Conservation (phyloP, 441 rosid genomes). For the Eutrema salsugineum region DNA sequence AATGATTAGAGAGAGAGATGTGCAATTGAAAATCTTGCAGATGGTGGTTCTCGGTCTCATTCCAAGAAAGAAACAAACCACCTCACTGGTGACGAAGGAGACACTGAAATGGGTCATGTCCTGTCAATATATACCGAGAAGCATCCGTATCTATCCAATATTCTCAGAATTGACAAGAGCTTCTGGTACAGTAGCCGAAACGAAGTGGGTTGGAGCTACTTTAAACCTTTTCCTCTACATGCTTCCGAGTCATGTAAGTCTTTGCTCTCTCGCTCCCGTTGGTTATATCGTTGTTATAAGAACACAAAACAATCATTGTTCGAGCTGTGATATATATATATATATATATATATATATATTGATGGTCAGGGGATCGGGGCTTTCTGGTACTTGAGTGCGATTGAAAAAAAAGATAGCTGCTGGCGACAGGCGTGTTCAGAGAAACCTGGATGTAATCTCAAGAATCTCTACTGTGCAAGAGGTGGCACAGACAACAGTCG, state of each 20-base stretch:
- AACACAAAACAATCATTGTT: too few species aligned
- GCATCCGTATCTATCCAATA: not conserved
- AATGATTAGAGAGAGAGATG: too few species aligned
- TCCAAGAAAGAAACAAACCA: not conserved
- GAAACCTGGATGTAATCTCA: not conserved
- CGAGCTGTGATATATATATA: too few species aligned
- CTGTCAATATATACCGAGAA: not conserved
- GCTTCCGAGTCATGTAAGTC: not conserved
- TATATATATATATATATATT: too few species aligned
- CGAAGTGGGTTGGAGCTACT: not conserved
- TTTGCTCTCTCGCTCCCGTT: not conserved
- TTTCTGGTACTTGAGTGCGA: not conserved
- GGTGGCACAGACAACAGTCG: not conserved
- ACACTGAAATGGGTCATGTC: not conserved
- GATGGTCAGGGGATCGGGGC: not conserved
- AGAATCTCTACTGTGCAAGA: not conserved
- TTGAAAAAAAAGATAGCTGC: not conserved
- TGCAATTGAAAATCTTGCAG: not conserved
- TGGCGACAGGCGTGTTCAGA: not conserved
- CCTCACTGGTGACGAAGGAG: not conserved
- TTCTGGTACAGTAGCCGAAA: not conserved
- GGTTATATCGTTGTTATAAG: too few species aligned
- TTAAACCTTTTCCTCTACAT: not conserved
- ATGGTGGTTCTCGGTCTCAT: not conserved
- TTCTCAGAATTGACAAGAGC: not conserved